These are phyloP conservation scores for Cenchrus fungigraminus DNA, from an alignment of 176 grass and related monocot genomes.

Conservation along the genomic window DNA sequence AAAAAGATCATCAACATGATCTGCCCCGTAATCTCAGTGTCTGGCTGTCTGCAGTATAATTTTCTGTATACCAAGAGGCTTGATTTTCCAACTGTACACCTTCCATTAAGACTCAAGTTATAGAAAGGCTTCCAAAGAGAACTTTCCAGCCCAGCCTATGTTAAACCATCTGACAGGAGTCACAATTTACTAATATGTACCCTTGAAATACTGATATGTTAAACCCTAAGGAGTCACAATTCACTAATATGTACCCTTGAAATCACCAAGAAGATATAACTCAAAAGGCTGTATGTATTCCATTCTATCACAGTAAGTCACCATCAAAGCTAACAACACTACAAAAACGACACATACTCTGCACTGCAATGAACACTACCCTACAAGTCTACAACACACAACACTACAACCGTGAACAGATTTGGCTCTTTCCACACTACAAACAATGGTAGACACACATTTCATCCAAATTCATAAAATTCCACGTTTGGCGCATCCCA, in stretches of 20 bases:
- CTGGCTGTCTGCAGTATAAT: neutral
- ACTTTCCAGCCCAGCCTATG: neutral
- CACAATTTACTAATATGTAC: neutral
- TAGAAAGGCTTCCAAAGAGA: neutral
- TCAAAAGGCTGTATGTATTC: neutral
- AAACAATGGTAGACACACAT: neutral
- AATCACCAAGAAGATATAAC: neutral
- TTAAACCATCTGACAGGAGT: constrained; percentile 2
- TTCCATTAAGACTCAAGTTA: neutral
- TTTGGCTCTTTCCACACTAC: neutral
- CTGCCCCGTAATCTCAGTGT: neutral
- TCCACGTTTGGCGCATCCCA: neutral
- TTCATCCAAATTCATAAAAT: constrained; percentile 19
- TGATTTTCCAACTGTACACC: neutral
- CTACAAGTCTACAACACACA: neutral
- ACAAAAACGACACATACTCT: neutral
- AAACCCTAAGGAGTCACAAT: neutral
- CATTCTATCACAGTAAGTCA: neutral
- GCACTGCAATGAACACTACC: neutral
- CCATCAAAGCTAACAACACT: neutral
- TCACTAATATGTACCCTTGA: neutral
- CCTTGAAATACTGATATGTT: neutral
- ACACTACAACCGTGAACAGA: neutral
- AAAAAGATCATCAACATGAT: neutral
- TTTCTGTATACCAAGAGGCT: neutral